Conservation (phyloP, 208 protist species). For the Wallacemonas rigidus region DNA sequence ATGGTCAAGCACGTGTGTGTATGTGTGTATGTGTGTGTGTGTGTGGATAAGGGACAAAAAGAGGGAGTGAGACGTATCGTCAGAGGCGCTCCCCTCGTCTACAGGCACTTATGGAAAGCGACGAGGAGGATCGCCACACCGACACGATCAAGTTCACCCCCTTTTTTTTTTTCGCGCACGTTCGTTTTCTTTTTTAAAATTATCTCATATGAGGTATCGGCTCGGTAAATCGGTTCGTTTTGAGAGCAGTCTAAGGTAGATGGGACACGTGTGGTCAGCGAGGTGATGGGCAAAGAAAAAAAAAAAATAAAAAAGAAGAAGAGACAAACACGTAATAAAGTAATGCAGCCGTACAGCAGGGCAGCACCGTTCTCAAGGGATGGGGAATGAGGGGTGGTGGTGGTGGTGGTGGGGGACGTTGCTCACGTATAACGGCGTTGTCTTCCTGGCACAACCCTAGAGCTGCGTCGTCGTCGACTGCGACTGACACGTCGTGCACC, state of each 20-base stretch:
- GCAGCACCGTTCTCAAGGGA: no score
- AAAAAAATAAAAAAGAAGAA: slow-evolving; percentile 6
- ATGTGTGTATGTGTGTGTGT: background rate
- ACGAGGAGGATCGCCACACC: no score
- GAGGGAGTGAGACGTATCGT: background rate
- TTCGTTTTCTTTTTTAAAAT: background rate
- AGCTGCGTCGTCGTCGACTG: background rate
- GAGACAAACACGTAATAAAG: background rate
- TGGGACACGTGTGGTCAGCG: no score
- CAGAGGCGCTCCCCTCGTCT: no score
- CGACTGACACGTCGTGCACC: background rate
- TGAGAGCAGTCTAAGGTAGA: background rate
- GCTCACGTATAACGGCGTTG: no score
- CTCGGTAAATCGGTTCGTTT: no score
- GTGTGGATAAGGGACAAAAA: background rate
- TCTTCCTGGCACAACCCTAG: background rate
- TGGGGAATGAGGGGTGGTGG: no score
- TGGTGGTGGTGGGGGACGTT: no score
- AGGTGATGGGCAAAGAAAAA: slow-evolving; percentile 13
- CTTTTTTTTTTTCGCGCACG: slow-evolving; percentile 10
- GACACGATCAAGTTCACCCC: background rate
- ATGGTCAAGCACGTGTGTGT: background rate
- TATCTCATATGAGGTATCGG: no score
- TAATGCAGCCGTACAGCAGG: no score
- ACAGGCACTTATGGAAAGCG: no score